Percentiles rank a stretch among this genome's conserved stretches.
Conservation (phyloP, 2,329 filamentous ascomycete genomes). For the Diplodia sapinea region DNA sequence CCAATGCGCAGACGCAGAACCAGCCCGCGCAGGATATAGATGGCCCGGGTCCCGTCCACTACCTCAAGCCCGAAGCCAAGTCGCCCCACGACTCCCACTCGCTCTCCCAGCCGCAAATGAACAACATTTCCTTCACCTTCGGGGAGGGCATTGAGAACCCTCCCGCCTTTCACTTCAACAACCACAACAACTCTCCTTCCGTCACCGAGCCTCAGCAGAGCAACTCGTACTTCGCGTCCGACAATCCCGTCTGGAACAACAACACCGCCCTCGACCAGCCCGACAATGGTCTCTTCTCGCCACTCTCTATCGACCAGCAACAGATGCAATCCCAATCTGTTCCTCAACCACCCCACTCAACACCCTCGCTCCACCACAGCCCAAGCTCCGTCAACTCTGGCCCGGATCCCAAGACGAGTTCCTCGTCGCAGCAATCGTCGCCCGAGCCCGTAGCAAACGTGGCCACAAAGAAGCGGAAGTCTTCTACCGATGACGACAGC, state of each 20-base stretch:
- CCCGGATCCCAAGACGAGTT: constrained; percentile 40
- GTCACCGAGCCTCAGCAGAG: constrained; percentile 39
- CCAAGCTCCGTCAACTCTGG: constrained; percentile 42
- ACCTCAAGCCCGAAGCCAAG: constrained; percentile 39
- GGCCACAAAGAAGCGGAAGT: constrained; percentile 47
- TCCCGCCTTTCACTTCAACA: constrained; percentile 45
- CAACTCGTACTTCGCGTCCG: constrained; percentile 39
- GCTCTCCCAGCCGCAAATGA: constrained; percentile 37
- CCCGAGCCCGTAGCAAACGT: constrained; percentile 57
- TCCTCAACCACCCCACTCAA: constrained; percentile 40
- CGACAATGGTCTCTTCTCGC: constrained; percentile 41
- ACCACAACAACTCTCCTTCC: constrained; percentile 43
- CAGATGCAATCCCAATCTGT: constrained; percentile 33
- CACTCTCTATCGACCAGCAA: constrained; percentile 39
- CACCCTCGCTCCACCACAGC: constrained; percentile 47
- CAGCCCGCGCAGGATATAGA: constrained; percentile 32
- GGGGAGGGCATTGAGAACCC: constrained; percentile 42
- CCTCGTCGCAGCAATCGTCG: constrained; percentile 63
- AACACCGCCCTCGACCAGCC: constrained; percentile 37
- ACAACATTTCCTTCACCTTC: constrained; percentile 43
- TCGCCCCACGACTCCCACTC: constrained; percentile 41
- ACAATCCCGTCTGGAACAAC: constrained; percentile 41
- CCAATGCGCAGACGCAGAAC: constrained; percentile 42
- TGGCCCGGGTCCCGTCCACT: constrained; percentile 40
- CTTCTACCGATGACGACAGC: constrained; percentile 61